phyloP scores from a whole-genome alignment of 2,329 filamentous ascomycete species.

The Bipolaris victoriae region DNA sequence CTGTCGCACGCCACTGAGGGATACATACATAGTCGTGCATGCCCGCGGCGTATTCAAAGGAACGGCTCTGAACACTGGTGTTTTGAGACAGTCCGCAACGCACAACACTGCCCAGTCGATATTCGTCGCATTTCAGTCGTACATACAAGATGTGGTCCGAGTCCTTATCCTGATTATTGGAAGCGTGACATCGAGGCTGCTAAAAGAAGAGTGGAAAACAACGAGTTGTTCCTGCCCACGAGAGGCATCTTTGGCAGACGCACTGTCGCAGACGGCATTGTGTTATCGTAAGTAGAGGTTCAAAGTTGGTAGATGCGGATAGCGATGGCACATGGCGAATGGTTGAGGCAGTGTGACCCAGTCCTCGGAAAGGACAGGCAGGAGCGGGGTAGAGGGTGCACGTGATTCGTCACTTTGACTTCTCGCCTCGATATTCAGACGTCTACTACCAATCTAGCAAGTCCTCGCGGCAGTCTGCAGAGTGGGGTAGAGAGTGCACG shows the following conservation, averaged over 20 bases:
- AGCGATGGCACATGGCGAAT: neutral
- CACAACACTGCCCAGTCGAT: neutral
- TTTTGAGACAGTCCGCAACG: neutral
- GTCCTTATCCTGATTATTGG: neutral
- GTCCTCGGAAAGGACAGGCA: neutral
- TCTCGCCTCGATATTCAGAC: neutral
- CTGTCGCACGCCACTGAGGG: neutral
- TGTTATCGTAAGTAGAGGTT: neutral
- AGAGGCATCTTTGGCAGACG: neutral
- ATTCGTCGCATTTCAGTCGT: neutral
- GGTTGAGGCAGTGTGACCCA: neutral
- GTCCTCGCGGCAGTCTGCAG: too few relatives aligned
- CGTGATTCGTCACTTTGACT: conserved; percentile 13
- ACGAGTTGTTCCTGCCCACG: neutral
- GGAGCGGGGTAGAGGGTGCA: conserved; percentile 17
- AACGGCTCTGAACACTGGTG: neutral
- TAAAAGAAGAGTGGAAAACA: neutral
- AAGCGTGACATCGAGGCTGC: neutral
- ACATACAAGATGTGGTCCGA: neutral
- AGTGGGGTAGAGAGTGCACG: conserved; percentile 19
- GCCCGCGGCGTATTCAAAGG: neutral
- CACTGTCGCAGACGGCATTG: neutral
- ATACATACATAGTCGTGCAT: neutral
- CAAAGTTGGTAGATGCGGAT: neutral
- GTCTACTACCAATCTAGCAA: conserved; percentile 29